phyloP scores from a whole-genome alignment of 345 rosid genomes.

The Theobroma cacao region DNA sequence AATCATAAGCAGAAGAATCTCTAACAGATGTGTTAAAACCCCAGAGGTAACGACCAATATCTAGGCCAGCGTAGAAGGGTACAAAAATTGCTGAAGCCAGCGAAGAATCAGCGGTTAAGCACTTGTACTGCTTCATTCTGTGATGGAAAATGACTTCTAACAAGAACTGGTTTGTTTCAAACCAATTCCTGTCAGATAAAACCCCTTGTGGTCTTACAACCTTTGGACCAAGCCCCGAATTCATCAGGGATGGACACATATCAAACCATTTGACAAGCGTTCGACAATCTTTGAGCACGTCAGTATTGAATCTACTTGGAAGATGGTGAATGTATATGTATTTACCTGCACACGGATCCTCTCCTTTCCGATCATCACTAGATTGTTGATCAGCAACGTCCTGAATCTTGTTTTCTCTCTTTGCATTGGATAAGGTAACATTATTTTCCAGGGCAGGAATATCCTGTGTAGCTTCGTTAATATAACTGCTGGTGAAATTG shows the following conservation, averaged over 20 bases:
- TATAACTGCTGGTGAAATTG: not conserved
- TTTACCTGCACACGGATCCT: constrained; percentile 35
- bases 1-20: constrained; percentile 36
- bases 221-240: constrained; percentile 49
- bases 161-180: constrained; percentile 51
- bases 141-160: constrained; percentile 53
- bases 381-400: not conserved
- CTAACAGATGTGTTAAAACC: constrained; percentile 34
- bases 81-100: constrained; percentile 51
- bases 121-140: constrained; percentile 50
- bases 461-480: not conserved
- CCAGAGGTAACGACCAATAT: constrained; percentile 48
- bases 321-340: constrained; percentile 47
- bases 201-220: constrained; percentile 17
- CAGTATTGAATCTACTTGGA: constrained; percentile 46
- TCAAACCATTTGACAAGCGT: constrained; percentile 38
- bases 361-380: not conserved
- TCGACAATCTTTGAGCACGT: constrained; percentile 36
- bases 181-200: constrained; percentile 27
- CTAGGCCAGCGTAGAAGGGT: constrained; percentile 54
- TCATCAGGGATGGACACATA: constrained; percentile 43
- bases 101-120: constrained; percentile 49
- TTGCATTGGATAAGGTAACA: not conserved
- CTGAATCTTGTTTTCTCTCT: not conserved
- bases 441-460: not conserved